Conservation (phyloP, 257 asterid species). For the Nicotiana noctiflora region DNA sequence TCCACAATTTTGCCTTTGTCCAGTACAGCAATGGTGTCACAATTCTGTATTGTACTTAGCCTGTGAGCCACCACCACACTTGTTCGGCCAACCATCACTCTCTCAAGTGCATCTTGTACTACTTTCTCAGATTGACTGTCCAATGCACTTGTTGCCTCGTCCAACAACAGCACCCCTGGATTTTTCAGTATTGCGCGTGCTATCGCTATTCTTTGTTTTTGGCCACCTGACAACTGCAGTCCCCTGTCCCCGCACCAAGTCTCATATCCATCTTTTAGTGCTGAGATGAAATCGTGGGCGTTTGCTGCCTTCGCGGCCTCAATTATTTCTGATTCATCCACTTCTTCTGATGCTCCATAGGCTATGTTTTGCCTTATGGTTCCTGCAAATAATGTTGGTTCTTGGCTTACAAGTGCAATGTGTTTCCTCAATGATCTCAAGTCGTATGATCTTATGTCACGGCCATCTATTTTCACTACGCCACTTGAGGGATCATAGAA, state of each 20-base stretch:
- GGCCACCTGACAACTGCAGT: slow-evolving; percentile 81
- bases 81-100: slow-evolving; percentile 76
- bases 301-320: slow-evolving; percentile 80
- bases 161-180: slow-evolving; percentile 54
- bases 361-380: slow-evolving; percentile 53
- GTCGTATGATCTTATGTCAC: slow-evolving; percentile 54
- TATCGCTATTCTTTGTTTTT: slow-evolving; percentile 80
- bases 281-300: slow-evolving; percentile 71
- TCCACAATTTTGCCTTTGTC: slow-evolving; percentile 72
- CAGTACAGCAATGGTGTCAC: slow-evolving; percentile 64
- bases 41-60: slow-evolving; percentile 65
- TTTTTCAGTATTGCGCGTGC: slow-evolving; percentile 72
- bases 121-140: slow-evolving; percentile 77
- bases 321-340: slow-evolving; percentile 46
- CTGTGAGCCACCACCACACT: slow-evolving; percentile 88
- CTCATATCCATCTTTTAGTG: slow-evolving; percentile 56
- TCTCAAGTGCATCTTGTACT: slow-evolving; percentile 79
- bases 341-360: slow-evolving; percentile 48
- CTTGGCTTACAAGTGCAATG: slow-evolving; percentile 81
- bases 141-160: slow-evolving; percentile 87
- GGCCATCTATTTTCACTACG: slow-evolving; percentile 56
- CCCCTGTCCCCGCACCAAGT: slow-evolving; percentile 90
- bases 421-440: slow-evolving; percentile 55
- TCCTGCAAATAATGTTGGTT: slow-evolving; percentile 74
- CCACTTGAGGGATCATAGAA: slow-evolving; percentile 72